phyloP scores from a whole-genome alignment of 768 basidiomycete species.

The Melanogaster broomeanus region DNA sequence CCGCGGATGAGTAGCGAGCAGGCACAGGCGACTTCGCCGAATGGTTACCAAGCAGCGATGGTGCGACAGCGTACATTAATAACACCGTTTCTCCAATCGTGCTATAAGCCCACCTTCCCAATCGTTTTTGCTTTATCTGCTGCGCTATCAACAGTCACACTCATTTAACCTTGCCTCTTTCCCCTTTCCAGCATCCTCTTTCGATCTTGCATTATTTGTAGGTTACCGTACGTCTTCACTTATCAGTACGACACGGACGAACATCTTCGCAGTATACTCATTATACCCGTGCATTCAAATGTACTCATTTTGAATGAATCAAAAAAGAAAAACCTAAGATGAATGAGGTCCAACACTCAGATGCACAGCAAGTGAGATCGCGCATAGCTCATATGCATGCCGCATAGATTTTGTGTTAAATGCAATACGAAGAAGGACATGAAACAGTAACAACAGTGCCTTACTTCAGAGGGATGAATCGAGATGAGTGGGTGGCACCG shows the following conservation, averaged over 20 bases:
- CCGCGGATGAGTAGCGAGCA: constrained; percentile 48
- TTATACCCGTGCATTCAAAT: constrained; percentile 53
- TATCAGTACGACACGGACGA: constrained; percentile 63
- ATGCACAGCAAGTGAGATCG: neutral
- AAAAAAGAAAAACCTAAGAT: constrained; percentile 9
- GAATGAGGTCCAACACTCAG: neutral
- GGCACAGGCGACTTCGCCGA: constrained; percentile 38
- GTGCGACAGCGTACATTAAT: constrained; percentile 54
- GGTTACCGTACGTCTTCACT: constrained; percentile 51
- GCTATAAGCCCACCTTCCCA: constrained; percentile 1
- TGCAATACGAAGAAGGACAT: constrained; percentile 26
- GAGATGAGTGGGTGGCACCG: constrained; percentile 89
- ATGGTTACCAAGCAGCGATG: constrained; percentile 48
- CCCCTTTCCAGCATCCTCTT: constrained; percentile 32
- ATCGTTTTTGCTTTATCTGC: constrained; percentile 23
- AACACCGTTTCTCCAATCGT: neutral
- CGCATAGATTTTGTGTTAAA: constrained; percentile 37
- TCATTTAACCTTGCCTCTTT: constrained; percentile 21
- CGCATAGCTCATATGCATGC: constrained; percentile 28
- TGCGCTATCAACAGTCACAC: constrained; percentile 23
- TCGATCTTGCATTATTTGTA: constrained; percentile 60
- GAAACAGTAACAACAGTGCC: constrained; percentile 25
- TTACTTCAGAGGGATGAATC: constrained; percentile 98
- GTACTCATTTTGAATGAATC: constrained; percentile 40
- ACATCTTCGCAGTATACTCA: constrained; percentile 57